phyloP scores from a whole-genome alignment of 2,329 filamentous ascomycete genomes.

The Ampelomyces quisqualis region DNA sequence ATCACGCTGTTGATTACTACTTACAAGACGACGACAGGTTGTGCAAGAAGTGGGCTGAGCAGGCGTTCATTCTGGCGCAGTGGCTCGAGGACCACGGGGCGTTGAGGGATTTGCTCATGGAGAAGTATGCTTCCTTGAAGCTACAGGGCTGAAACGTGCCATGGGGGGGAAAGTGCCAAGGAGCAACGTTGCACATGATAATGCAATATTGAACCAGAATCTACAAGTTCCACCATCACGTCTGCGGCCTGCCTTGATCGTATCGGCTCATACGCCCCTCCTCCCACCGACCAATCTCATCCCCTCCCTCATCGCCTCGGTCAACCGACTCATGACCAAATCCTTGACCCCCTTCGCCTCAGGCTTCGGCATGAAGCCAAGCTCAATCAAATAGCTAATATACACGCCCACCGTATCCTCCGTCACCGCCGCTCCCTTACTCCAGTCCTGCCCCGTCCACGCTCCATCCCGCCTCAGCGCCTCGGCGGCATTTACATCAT shows the following conservation, averaged over 20 bases:
- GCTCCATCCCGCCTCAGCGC: slow-evolving; percentile 64
- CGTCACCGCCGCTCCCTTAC: slow-evolving; percentile 58
- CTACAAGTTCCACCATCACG: too few relatives aligned
- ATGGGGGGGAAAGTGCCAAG: neutral
- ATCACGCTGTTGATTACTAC: slow-evolving; percentile 65
- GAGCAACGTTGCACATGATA: too few relatives aligned
- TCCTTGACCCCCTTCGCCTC: slow-evolving; percentile 33
- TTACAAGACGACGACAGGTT: slow-evolving; percentile 53
- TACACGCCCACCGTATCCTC: slow-evolving; percentile 64
- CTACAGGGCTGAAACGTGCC: neutral
- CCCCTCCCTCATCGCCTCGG: slow-evolving; percentile 37
- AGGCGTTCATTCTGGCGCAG: slow-evolving; percentile 63
- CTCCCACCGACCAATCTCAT: slow-evolving; percentile 38
- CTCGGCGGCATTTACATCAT: slow-evolving; percentile 67
- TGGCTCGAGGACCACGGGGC: slow-evolving; percentile 55
- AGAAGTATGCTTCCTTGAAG: slow-evolving; percentile 44
- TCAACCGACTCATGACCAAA: slow-evolving; percentile 28
- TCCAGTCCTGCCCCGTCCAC: slow-evolving; percentile 60
- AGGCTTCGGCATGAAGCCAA: slow-evolving; percentile 59
- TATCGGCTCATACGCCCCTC: slow-evolving; percentile 24
- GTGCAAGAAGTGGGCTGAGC: slow-evolving; percentile 63
- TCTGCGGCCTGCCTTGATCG: too few relatives aligned
- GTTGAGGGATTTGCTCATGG: slow-evolving; percentile 34
- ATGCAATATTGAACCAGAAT: neutral
- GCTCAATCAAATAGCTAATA: slow-evolving; percentile 61